Evolutionary conservation across 2,329 filamentous ascomycete species (phyloP).

Genomic region (Fusarium piperis): DNA sequence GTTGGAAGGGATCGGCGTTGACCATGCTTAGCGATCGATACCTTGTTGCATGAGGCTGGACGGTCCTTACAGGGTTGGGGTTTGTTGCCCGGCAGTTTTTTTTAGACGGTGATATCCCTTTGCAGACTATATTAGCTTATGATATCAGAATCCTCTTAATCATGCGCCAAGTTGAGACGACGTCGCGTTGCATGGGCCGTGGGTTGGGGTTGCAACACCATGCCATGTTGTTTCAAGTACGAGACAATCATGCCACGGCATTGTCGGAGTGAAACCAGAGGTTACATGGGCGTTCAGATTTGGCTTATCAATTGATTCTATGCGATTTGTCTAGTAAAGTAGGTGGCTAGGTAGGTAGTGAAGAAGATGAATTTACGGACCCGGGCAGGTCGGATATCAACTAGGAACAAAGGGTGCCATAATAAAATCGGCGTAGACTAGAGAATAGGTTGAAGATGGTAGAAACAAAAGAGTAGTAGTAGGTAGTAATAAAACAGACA

Average conservation of each 20-base stretch:
- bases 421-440: constrained; percentile 31
- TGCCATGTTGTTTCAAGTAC: constrained; percentile 35
- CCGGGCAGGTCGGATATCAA: constrained; percentile 37
- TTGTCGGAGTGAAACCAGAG: not conserved
- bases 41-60: constrained; percentile 14
- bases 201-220: constrained; percentile 23
- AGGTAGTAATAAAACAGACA: constrained; percentile 23
- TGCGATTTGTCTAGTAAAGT: constrained; percentile 21
- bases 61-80: constrained; percentile 20
- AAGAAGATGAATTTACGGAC: constrained; percentile 30
- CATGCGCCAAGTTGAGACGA: constrained; percentile 14
- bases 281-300: constrained; percentile 11
- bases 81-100: constrained; percentile 1
- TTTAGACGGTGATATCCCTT: not conserved
- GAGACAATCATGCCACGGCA: constrained; percentile 19
- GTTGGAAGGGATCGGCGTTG: constrained; percentile 8
- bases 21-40: not conserved
- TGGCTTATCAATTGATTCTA: constrained; percentile 25
- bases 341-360: constrained; percentile 5
- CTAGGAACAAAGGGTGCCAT: constrained; percentile 33
- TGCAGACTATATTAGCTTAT: constrained; percentile 19
- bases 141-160: constrained; percentile 33
- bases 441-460: constrained; percentile 26
- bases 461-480: not conserved
- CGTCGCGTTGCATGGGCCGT: constrained; percentile 21